Evolutionary conservation across 257 asterid species (phyloP).

Genomic region (Solanum chilense): DNA sequence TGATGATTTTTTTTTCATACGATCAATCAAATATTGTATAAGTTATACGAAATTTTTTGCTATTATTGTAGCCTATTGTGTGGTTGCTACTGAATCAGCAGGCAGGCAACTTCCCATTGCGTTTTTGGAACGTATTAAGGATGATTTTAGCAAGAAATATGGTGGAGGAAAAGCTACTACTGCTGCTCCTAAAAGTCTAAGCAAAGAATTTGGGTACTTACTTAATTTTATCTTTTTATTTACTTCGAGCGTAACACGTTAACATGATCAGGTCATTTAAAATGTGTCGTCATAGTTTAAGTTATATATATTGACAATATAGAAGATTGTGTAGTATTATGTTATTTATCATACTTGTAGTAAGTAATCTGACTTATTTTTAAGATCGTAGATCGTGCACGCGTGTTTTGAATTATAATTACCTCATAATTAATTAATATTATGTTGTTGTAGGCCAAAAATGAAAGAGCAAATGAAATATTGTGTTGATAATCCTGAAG

Average conservation of each 20-base stretch:
- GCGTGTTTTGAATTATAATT: accelerated
- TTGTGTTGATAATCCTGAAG: constrained; percentile 43
- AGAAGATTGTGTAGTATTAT: background rate
- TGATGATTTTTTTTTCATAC: background rate
- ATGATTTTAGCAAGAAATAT: constrained; percentile 39
- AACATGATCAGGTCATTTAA: background rate
- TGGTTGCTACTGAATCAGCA: constrained; percentile 43
- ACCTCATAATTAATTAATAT: background rate
- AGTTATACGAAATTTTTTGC: background rate
- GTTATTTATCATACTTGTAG: background rate
- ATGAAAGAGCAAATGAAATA: constrained; percentile 48
- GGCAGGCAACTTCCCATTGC: constrained; percentile 45
- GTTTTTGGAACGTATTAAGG: constrained; percentile 35
- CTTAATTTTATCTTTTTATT: background rate
- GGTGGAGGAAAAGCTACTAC: constrained; percentile 38
- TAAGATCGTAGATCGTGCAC: background rate
- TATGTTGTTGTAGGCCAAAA: constrained; percentile 25
- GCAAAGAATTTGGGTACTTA: constrained; percentile 34
- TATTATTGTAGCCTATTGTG: constrained; percentile 33
- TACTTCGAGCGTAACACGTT: background rate
- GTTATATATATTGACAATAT: background rate
- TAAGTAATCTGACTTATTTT: background rate
- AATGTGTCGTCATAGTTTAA: background rate
- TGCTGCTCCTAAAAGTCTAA: constrained; percentile 31
- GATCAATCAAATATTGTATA: background rate